A percentile compares a stretch with the other conserved stretches of the same genome.
phyloP scores from a whole-genome alignment of 2,329 filamentous ascomycete genomes.

The Macrophomina tecta region DNA sequence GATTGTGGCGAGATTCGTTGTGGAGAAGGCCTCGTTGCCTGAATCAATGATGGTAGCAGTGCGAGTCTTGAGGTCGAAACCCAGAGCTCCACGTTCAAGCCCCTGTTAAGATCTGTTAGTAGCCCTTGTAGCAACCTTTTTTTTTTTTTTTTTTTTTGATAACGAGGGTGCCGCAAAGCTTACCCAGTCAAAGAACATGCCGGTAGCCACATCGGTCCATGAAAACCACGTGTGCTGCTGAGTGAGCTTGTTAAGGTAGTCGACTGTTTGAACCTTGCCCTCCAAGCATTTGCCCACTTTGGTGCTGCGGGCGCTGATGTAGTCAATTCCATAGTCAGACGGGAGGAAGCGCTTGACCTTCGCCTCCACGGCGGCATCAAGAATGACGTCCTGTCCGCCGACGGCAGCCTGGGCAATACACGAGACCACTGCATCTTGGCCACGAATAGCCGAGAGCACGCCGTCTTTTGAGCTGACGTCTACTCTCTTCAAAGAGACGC shows the following conservation, averaged over 20 bases:
- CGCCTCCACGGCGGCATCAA: conserved; percentile 64
- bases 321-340: conserved; percentile 65
- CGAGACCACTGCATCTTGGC: conserved; percentile 63
- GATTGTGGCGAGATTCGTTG: conserved; percentile 59
- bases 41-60: conserved; percentile 63
- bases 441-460: conserved; percentile 58
- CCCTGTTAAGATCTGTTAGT: conserved; percentile 33
- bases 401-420: conserved; percentile 51
- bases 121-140: too few species aligned
- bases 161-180: background rate
- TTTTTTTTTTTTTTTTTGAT: too few species aligned
- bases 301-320: conserved; percentile 50
- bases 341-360: conserved; percentile 67
- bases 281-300: background rate
- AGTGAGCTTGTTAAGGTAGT: background rate
- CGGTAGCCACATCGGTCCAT: conserved; percentile 66
- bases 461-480: conserved; percentile 55
- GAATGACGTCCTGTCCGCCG: conserved; percentile 56
- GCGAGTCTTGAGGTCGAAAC: conserved; percentile 43
- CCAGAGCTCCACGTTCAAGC: background rate
- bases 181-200: conserved; percentile 66
- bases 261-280: background rate
- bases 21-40: conserved; percentile 57
- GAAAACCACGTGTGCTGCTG: conserved; percentile 53
- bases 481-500: conserved; percentile 52